Conservation (phyloP, 768 basidiomycete species). For the Rhodotorula kratochvilovae region DNA sequence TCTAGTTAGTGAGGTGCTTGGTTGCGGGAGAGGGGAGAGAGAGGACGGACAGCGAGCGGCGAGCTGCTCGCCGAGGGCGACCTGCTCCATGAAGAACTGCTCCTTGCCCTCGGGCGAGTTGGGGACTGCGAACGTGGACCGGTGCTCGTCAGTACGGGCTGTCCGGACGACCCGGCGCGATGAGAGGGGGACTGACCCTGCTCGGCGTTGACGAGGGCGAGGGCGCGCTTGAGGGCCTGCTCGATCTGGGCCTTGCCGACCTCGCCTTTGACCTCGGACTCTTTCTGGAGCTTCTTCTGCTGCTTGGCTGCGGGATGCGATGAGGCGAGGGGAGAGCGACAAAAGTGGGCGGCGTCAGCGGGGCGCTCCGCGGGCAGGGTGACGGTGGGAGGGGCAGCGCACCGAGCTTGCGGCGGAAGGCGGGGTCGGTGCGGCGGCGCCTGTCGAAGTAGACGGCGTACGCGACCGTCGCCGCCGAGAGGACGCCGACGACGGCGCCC, state of each 20-base stretch:
- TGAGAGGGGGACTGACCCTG: constrained; percentile 41
- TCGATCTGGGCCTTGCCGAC: constrained; percentile 55
- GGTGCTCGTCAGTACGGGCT: not conserved
- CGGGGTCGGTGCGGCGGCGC: constrained; percentile 76
- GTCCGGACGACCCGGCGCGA: not conserved
- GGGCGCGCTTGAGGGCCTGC: constrained; percentile 56
- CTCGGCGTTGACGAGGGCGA: constrained; percentile 61
- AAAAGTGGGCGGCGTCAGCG: not conserved
- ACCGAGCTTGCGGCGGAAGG: constrained; percentile 86
- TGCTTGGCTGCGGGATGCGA: constrained; percentile 66
- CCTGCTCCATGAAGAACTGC: constrained; percentile 83
- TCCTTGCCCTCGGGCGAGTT: constrained; percentile 71
- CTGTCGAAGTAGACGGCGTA: constrained; percentile 87
- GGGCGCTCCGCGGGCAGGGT: too few relatives aligned
- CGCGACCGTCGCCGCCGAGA: constrained; percentile 52
- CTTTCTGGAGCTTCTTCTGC: constrained; percentile 79
- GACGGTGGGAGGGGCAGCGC: constrained; percentile 44
- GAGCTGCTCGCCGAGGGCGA: constrained; percentile 79
- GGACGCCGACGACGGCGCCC: constrained; percentile 43
- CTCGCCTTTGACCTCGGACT: constrained; percentile 52
- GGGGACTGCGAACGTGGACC: constrained; percentile 50
- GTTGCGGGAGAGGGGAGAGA: not conserved
- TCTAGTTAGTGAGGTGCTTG: not conserved
- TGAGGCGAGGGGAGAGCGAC: not conserved
- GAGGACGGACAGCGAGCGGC: constrained; percentile 61